These are phyloP conservation scores for Colletotrichum costaricense DNA, from an alignment of 2,329 filamentous ascomycete genomes.

Conservation along the genomic window DNA sequence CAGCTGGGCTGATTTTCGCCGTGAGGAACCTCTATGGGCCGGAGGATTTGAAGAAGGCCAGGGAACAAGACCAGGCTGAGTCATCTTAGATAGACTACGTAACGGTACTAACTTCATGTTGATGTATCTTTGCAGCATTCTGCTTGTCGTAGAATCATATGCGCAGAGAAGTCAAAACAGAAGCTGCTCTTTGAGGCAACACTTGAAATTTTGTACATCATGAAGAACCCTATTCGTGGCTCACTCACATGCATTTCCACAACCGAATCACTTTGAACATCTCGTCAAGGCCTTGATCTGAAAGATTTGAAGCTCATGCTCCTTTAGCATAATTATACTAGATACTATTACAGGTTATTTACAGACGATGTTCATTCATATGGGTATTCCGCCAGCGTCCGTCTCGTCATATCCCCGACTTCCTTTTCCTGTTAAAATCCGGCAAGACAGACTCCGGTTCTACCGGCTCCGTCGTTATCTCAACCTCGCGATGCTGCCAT, in stretches of 20 bases:
- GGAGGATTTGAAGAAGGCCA: background rate
- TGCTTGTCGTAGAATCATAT: background rate
- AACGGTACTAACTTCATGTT: background rate
- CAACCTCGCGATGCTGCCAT: slow-evolving; percentile 32
- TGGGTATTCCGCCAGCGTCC: background rate
- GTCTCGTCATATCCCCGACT: slow-evolving; percentile 8
- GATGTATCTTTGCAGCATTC: background rate
- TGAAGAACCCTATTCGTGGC: background rate
- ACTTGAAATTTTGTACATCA: background rate
- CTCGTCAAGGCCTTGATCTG: background rate
- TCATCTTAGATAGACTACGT: background rate
- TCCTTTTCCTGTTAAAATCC: slow-evolving; percentile 12
- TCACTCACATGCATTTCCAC: background rate
- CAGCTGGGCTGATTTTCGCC: slow-evolving; percentile 1
- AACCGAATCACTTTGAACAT: background rate
- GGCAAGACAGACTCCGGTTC: slow-evolving; percentile 28
- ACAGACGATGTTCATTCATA: background rate
- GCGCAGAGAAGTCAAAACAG: background rate
- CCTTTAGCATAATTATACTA: background rate
- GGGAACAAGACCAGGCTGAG: background rate
- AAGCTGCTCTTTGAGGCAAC: background rate
- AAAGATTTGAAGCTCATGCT: background rate
- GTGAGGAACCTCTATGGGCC: slow-evolving; percentile 6
- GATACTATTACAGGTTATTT: background rate
- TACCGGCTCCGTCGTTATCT: slow-evolving; percentile 32